These are phyloP conservation scores for Dichotomopilus funicola DNA, from an alignment of 2,329 filamentous ascomycete species.

Conservation along the genomic window DNA sequence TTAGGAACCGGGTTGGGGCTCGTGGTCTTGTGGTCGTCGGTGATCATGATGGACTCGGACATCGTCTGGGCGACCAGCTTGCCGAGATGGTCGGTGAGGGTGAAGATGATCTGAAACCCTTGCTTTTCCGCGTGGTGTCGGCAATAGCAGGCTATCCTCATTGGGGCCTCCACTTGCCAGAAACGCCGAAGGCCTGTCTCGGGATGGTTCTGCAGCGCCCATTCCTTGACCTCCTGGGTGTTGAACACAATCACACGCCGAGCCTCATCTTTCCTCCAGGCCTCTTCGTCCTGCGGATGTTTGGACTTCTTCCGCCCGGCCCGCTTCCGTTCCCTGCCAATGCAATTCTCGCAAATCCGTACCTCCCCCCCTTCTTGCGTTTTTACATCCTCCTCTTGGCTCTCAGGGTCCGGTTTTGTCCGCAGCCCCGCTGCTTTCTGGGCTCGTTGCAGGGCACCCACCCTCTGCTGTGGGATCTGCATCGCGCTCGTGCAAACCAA, in stretches of 20 bases:
- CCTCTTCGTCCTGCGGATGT: slow-evolving; percentile 84
- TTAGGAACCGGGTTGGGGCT: slow-evolving; percentile 36
- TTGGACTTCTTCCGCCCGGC: slow-evolving; percentile 89
- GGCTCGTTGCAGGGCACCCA: slow-evolving; percentile 60
- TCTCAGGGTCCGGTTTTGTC: slow-evolving; percentile 19
- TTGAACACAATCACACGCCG: slow-evolving; percentile 87
- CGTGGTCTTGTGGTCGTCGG: slow-evolving; percentile 93
- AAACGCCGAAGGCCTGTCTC: slow-evolving; percentile 9
- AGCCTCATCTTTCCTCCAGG: slow-evolving; percentile 74
- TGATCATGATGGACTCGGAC: slow-evolving; percentile 88
- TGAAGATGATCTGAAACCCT: slow-evolving; percentile 91
- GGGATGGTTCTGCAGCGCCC: slow-evolving; percentile 44
- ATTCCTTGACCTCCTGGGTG: slow-evolving; percentile 78
- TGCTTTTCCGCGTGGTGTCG: slow-evolving; percentile 90
- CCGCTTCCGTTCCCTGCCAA: slow-evolving; percentile 82
- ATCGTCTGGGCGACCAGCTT: slow-evolving; percentile 77
- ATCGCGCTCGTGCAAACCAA: slow-evolving; percentile 92
- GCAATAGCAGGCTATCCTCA: slow-evolving; percentile 97
- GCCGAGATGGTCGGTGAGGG: slow-evolving; percentile 74
- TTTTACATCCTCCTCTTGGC: slow-evolving; percentile 35
- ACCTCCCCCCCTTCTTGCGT: slow-evolving; percentile 90
- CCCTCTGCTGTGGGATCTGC: slow-evolving; percentile 59
- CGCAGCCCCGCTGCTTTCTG: slow-evolving; percentile 36
- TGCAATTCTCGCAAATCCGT: slow-evolving; percentile 85
- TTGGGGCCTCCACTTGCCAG: slow-evolving; percentile 76